Base-by-base conservation (phyloP, 179 eudicot species). In the Amaranthus tricolor region DNA sequence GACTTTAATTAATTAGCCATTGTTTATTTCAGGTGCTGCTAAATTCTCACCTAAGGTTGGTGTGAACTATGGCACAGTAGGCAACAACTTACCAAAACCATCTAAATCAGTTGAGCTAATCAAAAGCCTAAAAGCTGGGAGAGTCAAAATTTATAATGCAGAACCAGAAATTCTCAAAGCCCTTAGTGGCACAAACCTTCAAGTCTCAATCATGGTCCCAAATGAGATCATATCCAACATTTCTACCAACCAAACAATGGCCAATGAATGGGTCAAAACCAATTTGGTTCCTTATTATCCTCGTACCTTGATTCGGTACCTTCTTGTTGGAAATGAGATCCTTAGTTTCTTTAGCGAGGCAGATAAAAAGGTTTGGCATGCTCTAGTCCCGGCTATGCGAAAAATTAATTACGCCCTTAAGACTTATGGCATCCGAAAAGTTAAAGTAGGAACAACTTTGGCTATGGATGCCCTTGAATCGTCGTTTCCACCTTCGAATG, bases 251-350 rank as follows among this genome's bases (percentile, higher is more conserved):
- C 97, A 88, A 82, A 74, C 89, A 12, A 66, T 91, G 45, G 86
- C 97, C 15, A 84, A 90, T 71, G 66, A 86, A 6, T 94, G 98
- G 98, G 87, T 94, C 53, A 70, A 68, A 11, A 52, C 80, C 78
- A 91, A 88, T 44, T 77, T 91, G 49, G 71, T 83, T 15, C 82
- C 92, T 20, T 89, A 88, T 49, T 87, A 85, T 75, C 97, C 97
- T 12, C 48, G 75, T 4, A 88, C 91, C 69, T 84, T 75, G 81
- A 94, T 94, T 82, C 84, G 84, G 13, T 91, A 85, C 78, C 66
- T 94, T 19, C 90, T 91, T 19, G 91, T 94, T 77, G 97, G 98
- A 2, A 94, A 94, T 80, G 98, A 94, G 53, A 85, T 91, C 77
- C 85, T 91, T 24, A 86, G 89, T 78, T 74, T 24, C 55, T 62